Conservation (phyloP, 177 flowering plant genomes). For the Vitis hybrid region DNA sequence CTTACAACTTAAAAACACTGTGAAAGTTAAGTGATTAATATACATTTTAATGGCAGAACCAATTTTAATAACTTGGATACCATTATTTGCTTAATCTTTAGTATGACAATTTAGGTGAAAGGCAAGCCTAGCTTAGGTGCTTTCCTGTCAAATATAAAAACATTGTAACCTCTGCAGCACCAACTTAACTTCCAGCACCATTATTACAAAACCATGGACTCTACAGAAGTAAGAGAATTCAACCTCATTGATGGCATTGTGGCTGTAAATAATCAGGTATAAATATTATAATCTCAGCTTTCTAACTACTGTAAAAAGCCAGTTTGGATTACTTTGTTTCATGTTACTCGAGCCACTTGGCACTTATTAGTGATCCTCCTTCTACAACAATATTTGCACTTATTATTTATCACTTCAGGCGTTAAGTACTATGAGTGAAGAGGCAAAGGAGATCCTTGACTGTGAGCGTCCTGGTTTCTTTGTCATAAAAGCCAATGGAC, state of each 20-base stretch:
- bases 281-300: not conserved
- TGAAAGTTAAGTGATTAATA: too few species aligned
- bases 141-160: constrained; percentile 39
- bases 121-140: constrained; percentile 26
- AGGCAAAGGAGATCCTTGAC: constrained; percentile 21
- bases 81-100: too few species aligned
- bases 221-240: constrained; percentile 27
- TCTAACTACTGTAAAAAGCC: too few species aligned
- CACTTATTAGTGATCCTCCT: not conserved
- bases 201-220: constrained; percentile 30
- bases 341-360: too few species aligned
- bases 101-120: constrained; percentile 13
- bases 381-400: too few species aligned
- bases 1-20: too few species aligned
- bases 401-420: constrained; percentile 19
- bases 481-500: constrained; percentile 22
- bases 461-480: constrained; percentile 20
- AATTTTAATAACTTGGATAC: too few species aligned
- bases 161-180: constrained; percentile 60
- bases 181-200: constrained; percentile 58
- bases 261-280: constrained; percentile 63
- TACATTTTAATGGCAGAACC: too few species aligned
- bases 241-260: constrained; percentile 56
- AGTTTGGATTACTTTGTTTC: too few species aligned
- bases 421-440: constrained; percentile 37